Evolutionary conservation across 768 basidiomycete species (phyloP).

Genomic region (Tricholoma sp.): DNA sequence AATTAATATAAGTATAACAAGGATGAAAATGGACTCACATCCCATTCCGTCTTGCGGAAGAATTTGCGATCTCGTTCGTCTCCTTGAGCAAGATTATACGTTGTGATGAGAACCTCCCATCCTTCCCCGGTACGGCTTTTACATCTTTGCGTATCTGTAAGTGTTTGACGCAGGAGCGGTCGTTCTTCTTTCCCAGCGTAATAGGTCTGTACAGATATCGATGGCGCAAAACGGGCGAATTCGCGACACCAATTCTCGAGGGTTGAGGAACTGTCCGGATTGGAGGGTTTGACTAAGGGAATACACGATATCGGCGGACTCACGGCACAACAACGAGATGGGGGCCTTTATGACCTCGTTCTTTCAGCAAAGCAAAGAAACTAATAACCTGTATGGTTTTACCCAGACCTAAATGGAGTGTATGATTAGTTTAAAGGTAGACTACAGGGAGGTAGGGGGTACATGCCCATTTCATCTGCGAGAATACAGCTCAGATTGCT

Average conservation of each 20-base stretch:
- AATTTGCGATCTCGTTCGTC: constrained; percentile 90
- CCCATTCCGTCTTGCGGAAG: constrained; percentile 86
- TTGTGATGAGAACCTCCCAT: constrained; percentile 94
- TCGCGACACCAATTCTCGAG: constrained; percentile 99
- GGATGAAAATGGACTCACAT: constrained; percentile 52
- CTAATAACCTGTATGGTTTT: constrained; percentile 99
- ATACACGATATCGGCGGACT: constrained; percentile 26
- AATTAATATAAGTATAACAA: constrained; percentile 3
- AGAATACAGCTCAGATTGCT: constrained; percentile 87
- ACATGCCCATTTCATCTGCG: constrained; percentile 97
- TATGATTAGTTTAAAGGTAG: constrained; percentile 5
- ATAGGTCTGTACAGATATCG: constrained; percentile 83
- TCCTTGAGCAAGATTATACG: constrained; percentile 91
- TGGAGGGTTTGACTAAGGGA: constrained; percentile 3
- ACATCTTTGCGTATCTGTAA: constrained; percentile 54
- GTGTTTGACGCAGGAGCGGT: constrained; percentile 60
- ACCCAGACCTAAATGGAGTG: constrained; percentile 66
- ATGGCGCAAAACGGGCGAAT: constrained; percentile 86
- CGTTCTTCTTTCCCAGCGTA: constrained; percentile 93
- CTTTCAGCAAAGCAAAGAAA: constrained; percentile 87
- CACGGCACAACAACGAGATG: constrained; percentile 95
- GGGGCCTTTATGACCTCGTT: constrained; percentile 72
- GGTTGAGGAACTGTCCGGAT: constrained; percentile 71
- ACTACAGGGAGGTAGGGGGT: constrained; percentile 1
- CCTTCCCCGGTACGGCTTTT: constrained; percentile 48